Conservation (phyloP, 139 green algal genomes). For the Coelastrella sp. region DNA sequence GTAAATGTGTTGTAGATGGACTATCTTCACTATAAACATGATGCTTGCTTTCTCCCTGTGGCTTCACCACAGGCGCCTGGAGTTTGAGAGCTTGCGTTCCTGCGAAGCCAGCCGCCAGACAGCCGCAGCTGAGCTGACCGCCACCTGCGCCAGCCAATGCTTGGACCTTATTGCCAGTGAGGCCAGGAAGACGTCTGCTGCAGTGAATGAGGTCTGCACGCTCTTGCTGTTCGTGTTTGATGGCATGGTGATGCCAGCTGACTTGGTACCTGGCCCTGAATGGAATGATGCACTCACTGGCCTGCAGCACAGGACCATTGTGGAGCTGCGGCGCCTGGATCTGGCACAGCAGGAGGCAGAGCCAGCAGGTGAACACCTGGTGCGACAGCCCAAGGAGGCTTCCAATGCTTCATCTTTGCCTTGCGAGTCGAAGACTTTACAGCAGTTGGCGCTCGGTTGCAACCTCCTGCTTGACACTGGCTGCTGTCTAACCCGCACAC, state of each 20-base stretch:
- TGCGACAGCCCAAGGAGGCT: not conserved
- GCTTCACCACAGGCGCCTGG: conserved; percentile 31
- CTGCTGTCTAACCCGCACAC: not conserved
- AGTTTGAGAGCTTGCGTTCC: conserved; percentile 49
- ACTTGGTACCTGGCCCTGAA: conserved; percentile 54
- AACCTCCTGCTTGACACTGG: not conserved
- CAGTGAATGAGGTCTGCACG: not conserved
- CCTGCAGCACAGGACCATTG: conserved; percentile 51
- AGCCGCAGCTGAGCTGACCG: conserved; percentile 39
- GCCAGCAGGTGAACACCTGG: conserved; percentile 6
- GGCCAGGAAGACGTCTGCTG: not conserved
- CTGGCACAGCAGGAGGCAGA: conserved; percentile 42
- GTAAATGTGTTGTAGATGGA: no score
- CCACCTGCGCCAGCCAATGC: not conserved
- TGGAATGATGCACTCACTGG: conserved; percentile 49
- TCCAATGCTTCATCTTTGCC: no score
- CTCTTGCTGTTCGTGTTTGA: conserved; percentile 63
- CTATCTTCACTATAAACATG: no score
- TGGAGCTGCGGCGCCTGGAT: conserved; percentile 54
- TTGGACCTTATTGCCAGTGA: not conserved
- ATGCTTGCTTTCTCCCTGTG: no score
- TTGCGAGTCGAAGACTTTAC: not conserved
- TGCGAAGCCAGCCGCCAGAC: conserved; percentile 44
- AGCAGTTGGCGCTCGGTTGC: not conserved
- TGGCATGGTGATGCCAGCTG: conserved; percentile 61